Evolutionary conservation across 805 yeast species (phyloP), one percentile per base, ranked within the genome.

Genomic region (Yarrowia yakushimensis): DNA sequence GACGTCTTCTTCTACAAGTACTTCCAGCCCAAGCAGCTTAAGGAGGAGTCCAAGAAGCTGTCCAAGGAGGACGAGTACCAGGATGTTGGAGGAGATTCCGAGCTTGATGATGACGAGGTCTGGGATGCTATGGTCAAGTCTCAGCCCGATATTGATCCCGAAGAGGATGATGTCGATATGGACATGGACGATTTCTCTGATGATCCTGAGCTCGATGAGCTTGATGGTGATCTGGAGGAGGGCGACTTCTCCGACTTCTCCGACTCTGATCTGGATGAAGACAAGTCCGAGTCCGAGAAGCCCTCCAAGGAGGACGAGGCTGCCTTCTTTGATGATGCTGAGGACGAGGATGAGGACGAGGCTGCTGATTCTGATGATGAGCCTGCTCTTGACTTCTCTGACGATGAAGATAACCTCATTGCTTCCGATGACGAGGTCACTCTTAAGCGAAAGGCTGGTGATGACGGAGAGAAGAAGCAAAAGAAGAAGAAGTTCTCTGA

Each of bases 1-100:
- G 99, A 93, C 73, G 78, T 81, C 70, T 93, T 93, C 77, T 90
- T 90, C 81, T 84, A 86, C 73, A 90, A 90, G 72, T 92, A 90
- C 77, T 92, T 92, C 76, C 78, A 70, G 33, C 67, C 69, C 15
- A 70, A 71, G 52, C 67, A 69, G 25, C 64, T 63, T 66, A 69
- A 67, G 25, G 68, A 65, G 42, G 68, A 60, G 65, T 77, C 66
- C 66, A 73, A 67, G 65, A 74, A 70, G 60, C 60, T 67, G 30
- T 62, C 57, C 11, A 72, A 71, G 33, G 74, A 69, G 27, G 75
- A 69, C 12, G 76, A 71, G 7, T 79, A 74, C 28, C 79, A 71
- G 43, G 76, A 71, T 42, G 22, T 55, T 8, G 48, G 48, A 13
- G 59, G 59, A 4, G 81, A 74, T 23, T 76, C 70, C 20, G 79